phyloP scores from a whole-genome alignment of 306 rosid species.

The Quercus aquifolioides region DNA sequence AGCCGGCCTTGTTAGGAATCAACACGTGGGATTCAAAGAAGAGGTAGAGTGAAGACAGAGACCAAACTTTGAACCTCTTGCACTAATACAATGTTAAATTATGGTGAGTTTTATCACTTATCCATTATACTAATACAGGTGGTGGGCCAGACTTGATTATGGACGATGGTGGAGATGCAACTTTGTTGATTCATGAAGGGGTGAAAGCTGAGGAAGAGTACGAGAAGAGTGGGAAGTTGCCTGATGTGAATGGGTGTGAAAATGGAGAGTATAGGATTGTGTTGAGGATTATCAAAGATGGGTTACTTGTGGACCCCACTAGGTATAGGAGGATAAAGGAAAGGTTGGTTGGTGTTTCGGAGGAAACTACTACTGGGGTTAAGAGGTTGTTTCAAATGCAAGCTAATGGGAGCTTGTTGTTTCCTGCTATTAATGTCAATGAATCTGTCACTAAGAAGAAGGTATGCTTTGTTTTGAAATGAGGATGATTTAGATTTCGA shows the following conservation, averaged over 20 bases:
- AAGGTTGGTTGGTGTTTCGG: conserved; percentile 87
- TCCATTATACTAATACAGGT: background rate
- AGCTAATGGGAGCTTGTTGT: conserved; percentile 60
- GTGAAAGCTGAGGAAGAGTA: conserved; percentile 80
- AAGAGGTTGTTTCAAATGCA: conserved; percentile 98
- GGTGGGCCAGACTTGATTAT: conserved; percentile 93
- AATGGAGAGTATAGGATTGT: conserved; percentile 83
- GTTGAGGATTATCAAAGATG: conserved; percentile 59
- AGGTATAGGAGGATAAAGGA: conserved; percentile 83
- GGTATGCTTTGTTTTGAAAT: conserved; percentile 32
- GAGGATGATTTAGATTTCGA: too few relatives aligned
- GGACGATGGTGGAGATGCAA: conserved; percentile 90
- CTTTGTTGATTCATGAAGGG: conserved; percentile 80
- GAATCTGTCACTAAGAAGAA: conserved; percentile 98
- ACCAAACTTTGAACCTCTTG: too few relatives aligned
- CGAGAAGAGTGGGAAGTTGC: conserved; percentile 51
- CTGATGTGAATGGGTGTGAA: conserved; percentile 62
- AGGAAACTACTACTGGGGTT: conserved; percentile 97
- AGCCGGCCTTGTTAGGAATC: too few relatives aligned
- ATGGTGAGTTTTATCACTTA: too few relatives aligned
- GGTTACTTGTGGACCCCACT: conserved; percentile 74
- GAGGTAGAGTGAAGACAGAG: accelerated
- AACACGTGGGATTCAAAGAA: accelerated
- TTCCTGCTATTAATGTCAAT: conserved; percentile 94
- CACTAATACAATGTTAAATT: too few relatives aligned